Evolutionary conservation across 2,329 filamentous ascomycete species (phyloP), one percentile per base, ranked within the genome.

Genomic region (Coniochaeta hoffmannii): DNA sequence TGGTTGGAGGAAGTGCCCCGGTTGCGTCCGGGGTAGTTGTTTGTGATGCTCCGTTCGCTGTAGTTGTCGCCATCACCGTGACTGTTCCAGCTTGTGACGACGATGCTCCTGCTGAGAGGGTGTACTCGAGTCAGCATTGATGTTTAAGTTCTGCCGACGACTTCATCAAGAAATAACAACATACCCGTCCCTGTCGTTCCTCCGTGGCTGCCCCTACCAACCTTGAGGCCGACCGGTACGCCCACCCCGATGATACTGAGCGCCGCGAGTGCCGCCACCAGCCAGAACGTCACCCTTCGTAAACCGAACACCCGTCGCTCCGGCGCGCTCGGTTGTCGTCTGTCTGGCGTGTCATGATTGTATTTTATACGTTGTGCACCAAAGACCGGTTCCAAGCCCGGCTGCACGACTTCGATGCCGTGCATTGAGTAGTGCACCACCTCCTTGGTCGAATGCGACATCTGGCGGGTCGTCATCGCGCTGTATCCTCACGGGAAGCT

Each of bases 361-460:
- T 32, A 19, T 17, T 50, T 31, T 11, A 32, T 26, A 9, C 19
- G 24, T 14, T 50, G 49, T 1, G 28, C 28, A n/a, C 19, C 32
- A 28, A 19, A 32, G 10, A 50, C 49, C 49, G 49, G 49, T 50
- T 50, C 49, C 28, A 50, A 26, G n/a, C 49, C 49, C 32, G 49
- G 49, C 31, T 50, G 49, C 14, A 50, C 49, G 2, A 50, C 49
- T 17, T 50, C 49, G 28, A 50, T 26, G 6, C 49, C 49, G n/a
- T 31, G 28, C 30, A 50, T 50, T 26, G 49, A 50, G 49, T 31
- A 34, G 28, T 50, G 30, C n/a, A 34, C 28, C 26, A 50, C 49
- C 31, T 50, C 28, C 12, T 50, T 50, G 10, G 30, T 32, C 22
- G 49, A 50, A 10, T 50, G 41, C 2, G 41, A 46, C 41, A 46